Base-by-base conservation (phyloP, 2,329 filamentous ascomycete species). In the Ascochyta rabiei region DNA sequence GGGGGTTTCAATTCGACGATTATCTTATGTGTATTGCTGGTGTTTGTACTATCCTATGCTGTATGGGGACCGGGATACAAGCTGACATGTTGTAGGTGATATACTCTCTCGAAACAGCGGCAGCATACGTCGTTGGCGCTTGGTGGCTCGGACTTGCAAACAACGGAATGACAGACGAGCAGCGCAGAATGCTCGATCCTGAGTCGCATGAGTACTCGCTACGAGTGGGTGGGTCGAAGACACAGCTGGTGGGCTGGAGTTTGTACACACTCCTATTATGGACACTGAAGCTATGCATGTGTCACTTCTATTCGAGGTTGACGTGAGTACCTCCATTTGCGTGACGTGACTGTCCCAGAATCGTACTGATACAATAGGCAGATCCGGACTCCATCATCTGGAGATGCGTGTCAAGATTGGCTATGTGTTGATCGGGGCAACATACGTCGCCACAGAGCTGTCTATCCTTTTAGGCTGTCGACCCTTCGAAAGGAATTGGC, bases 21-120 rank as follows among this genome's bases (percentile, higher is more conserved):
- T 86, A 84, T 61, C 66, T 88, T 24, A 84, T 86, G 72, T 71
- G 50, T 81, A 39, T 84, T 24, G 84, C 80, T 9, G 77, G 78
- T 57, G 82, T 86, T 68, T 63, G 53, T 80, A 48, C 31, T 8
- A 21, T 33, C 9, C 13, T 3, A n/a, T 19, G 31, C 19, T 10
- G 16, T 2, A 62, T 10, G n/a, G n/a, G n/a, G n/a, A n/a, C n/a
- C n/a, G n/a, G 21, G 41, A 23, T 18, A 16, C 35, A 34, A 16
- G 34, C 51, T 54, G 10, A 54, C 18, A 16, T 21, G 18, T n/a
- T 24, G 12, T 61, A 84, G 80, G 64, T 81, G 12, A 75, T 84
- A 28, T 85, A 84, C 53, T 74, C 76, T 2, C 68, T 80, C 9
- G 81, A 85, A 66, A 80, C 82, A 1, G 76, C 73, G 13, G 71